Evolutionary conservation across 2,329 filamentous ascomycete genomes (phyloP), one percentile per base, ranked within the genome.

Genomic region (Cryphonectria radicalis): DNA sequence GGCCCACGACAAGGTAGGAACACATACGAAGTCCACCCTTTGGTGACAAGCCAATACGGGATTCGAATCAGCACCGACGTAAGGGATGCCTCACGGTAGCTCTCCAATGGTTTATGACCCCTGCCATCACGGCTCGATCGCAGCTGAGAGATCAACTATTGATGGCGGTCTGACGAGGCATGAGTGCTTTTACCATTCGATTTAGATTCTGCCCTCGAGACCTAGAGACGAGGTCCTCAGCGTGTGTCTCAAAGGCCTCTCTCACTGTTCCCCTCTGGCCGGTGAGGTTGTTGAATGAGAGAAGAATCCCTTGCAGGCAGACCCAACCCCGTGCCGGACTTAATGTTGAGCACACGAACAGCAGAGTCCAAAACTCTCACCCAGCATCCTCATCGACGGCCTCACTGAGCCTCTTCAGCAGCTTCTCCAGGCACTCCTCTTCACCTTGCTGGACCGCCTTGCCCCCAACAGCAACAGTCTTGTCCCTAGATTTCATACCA

Each of bases 401-500:
- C 35, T 66, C 67, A 37, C 35, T 28, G 55, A 53, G 50, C 19
- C 55, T 42, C 32, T 65, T 25, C 32, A 71, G 74, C 72, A 75
- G 82, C 76, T 65, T 77, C 67, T 42, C 75, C 69, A 76, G 65
- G 50, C 73, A 82, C 71, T 74, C 79, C 71, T 74, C 79, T 63
- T 77, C 77, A 42, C 72, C 71, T 19, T 70, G 72, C 46, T 74
- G 74, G 17, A 76, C 72, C 70, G 73, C 74, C 10, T 71, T 74
- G 19, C 81, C 82, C 11, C 69, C 77, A 8, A 86, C 69, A 3
- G 83, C 80, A 17, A 92, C 79, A 0, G 85, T 90, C 80, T 93
- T 94, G 60, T 91, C 87, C 70, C 87, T 84, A 28, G 88, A 90
- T 78, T 90, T 93, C 68, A 86, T 77, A 0, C 91, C 91, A 22